Conservation (phyloP, 352 stramenopile genomes). For the Phytophthora pluvialis region DNA sequence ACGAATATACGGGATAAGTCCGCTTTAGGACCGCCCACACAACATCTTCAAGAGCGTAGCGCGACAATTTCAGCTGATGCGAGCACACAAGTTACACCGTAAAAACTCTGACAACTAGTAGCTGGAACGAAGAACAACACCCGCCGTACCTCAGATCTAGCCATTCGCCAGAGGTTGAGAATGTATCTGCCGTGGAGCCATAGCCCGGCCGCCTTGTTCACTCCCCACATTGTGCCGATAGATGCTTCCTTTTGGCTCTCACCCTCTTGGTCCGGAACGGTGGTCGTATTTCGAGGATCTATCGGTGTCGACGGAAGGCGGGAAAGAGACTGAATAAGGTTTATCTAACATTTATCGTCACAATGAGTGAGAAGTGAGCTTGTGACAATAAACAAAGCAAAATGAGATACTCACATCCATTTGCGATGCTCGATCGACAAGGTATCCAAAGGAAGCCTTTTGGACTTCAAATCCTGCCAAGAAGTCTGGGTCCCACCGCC, state of each 20-base stretch:
- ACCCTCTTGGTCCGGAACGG: conserved; percentile 28
- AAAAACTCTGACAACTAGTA: not conserved
- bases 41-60: conserved; percentile 86
- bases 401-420: conserved; percentile 53
- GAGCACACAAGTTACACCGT: conserved; percentile 1
- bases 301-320: conserved; percentile 59
- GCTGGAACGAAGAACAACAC: not conserved
- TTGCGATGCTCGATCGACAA: conserved; percentile 68
- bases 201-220: conserved; percentile 85
- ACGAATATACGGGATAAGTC: conserved; percentile 67
- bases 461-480: conserved; percentile 90
- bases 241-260: conserved; percentile 48
- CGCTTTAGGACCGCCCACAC: conserved; percentile 67
- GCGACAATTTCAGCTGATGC: conserved; percentile 77
- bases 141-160: conserved; percentile 70
- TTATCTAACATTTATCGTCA: conserved; percentile 53
- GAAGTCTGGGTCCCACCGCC: conserved; percentile 89
- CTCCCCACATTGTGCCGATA: conserved; percentile 77
- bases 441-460: conserved; percentile 77
- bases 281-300: conserved; percentile 56
- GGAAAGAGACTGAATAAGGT: conserved; percentile 73
- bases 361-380: conserved; percentile 4
- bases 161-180: conserved; percentile 93
- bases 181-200: conserved; percentile 92
- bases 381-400: conserved; percentile 5